phyloP scores from a whole-genome alignment of 164 flowering plant species.

The Hamamelis virginiana region DNA sequence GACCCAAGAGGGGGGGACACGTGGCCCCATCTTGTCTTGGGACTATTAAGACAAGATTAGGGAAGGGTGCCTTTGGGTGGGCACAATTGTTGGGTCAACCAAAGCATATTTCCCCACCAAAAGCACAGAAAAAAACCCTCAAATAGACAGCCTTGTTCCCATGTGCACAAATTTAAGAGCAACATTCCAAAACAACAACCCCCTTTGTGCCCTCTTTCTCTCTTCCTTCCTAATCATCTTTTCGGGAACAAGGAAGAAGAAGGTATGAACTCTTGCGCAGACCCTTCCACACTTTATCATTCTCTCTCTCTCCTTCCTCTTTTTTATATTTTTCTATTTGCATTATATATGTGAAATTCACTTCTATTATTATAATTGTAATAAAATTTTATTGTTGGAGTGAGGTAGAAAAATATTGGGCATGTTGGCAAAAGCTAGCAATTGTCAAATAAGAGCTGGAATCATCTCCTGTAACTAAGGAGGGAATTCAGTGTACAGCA shows the following conservation, averaged over 20 bases:
- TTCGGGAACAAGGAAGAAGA: conserved; percentile 15
- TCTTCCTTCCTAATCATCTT: conserved; percentile 21
- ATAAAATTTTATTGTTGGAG: not conserved
- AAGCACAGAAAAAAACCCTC: conserved; percentile 43
- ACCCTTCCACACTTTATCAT: not conserved
- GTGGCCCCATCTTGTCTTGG: conserved; percentile 16
- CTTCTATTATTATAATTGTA: not conserved
- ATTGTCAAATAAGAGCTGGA: too few relatives aligned
- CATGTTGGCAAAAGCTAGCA: too few relatives aligned
- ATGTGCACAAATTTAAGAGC: conserved; percentile 76
- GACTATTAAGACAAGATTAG: conserved; percentile 14
- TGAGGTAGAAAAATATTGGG: too few relatives aligned
- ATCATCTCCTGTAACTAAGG: too few relatives aligned
- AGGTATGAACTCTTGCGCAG: not conserved
- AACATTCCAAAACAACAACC: conserved; percentile 66
- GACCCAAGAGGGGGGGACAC: conserved; percentile 6
- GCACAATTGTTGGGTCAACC: conserved; percentile 14
- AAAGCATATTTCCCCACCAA: conserved; percentile 10
- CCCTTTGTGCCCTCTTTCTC: conserved; percentile 27
- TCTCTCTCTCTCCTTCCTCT: not conserved
- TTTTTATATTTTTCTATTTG: too few relatives aligned
- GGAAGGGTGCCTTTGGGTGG: conserved; percentile 8
- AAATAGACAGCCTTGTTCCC: conserved; percentile 75
- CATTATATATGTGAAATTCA: too few relatives aligned
- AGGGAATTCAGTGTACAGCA: too few relatives aligned